Evolutionary conservation across 306 rosid species (phyloP), one percentile per base, ranked within the genome.

Genomic region (Carpinus viminea): DNA sequence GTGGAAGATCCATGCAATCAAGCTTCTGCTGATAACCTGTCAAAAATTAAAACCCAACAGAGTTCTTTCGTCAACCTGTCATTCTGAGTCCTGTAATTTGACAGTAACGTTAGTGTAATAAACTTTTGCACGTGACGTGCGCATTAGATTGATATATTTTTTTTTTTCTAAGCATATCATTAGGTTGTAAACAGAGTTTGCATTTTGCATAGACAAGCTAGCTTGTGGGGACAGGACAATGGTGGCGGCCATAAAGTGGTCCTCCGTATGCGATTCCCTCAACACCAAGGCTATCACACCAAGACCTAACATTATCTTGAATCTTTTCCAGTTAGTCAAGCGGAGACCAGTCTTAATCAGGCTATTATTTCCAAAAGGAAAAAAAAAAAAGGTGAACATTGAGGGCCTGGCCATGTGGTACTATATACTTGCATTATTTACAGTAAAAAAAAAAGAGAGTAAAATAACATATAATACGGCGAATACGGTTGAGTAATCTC

Each of bases 371-470:
- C 72, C 47, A 36, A 31, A 12, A 13, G 10, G 3, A 60, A 2
- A 3, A 13, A 76, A 51, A 16, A 43, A 28, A 55, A 57, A 38
- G 72, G 34, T 51, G 64, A 68, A 75, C 76, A 53, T 76, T 50
- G 66, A 82, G 74, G 88, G 81, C 83, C 84, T 81, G 80, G 43
- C 81, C 70, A 80, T 83, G 89, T 78, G 65, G 68, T 82, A 84
- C 57, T 80, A 75, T 79, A 62, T 81, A 81, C 79, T 79, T 69
- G 75, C 80, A 59, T 52, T 88, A 92, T 92, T 83, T 86, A 92
- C 92, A 90, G 41, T 78, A 34, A 41, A 48, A 48, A 71, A 84
- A 88, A 81, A 28, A 55, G 48, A 68, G 12, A 79, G 82, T 80
- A 78, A 81, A 78, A 80, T 83, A 86, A 77, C 91, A 77, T 85